Evolutionary conservation across 1,139 yeast genomes (phyloP).

Genomic region (Saccharomycopsis crataegensis): DNA sequence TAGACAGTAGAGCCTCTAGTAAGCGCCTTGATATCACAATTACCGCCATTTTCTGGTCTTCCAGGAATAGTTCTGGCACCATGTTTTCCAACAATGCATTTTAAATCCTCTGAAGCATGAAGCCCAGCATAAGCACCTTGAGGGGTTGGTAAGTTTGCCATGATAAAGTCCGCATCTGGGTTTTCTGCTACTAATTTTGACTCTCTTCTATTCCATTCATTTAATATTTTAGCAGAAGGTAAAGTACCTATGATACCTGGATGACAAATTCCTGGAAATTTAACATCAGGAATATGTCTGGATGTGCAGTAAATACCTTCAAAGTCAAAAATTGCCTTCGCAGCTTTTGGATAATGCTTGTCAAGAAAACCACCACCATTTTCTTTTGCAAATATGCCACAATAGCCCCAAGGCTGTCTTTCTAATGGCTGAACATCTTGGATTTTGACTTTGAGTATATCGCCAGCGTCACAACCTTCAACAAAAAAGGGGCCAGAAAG

Average conservation of each 20-base stretch:
- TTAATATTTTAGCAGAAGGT: constrained; percentile 36
- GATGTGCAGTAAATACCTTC: constrained; percentile 43
- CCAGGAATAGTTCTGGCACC: constrained; percentile 49
- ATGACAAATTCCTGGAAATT: constrained; percentile 32
- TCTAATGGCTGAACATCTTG: constrained; percentile 46
- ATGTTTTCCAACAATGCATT: constrained; percentile 30
- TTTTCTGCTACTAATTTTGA: constrained; percentile 28
- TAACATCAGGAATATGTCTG: constrained; percentile 42
- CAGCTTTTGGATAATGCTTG: constrained; percentile 40
- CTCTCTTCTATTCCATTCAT: constrained; percentile 41
- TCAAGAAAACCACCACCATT: constrained; percentile 47
- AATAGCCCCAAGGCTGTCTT: constrained; percentile 46
- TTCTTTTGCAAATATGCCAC: constrained; percentile 39
- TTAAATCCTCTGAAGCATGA: constrained; percentile 27
- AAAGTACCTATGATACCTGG: constrained; percentile 47
- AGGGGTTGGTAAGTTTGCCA: constrained; percentile 37
- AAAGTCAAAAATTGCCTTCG: constrained; percentile 45
- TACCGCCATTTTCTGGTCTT: constrained; percentile 46
- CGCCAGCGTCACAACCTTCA: constrained; percentile 41
- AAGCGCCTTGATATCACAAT: constrained; percentile 43
- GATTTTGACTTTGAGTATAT: constrained; percentile 40
- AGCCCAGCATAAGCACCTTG: constrained; percentile 35
- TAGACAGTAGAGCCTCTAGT: constrained; percentile 42
- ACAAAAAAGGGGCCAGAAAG: constrained; percentile 42
- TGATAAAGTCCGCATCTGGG: constrained; percentile 31